Conservation (phyloP, 106 monocot species). For the Agapanthus africanus region DNA sequence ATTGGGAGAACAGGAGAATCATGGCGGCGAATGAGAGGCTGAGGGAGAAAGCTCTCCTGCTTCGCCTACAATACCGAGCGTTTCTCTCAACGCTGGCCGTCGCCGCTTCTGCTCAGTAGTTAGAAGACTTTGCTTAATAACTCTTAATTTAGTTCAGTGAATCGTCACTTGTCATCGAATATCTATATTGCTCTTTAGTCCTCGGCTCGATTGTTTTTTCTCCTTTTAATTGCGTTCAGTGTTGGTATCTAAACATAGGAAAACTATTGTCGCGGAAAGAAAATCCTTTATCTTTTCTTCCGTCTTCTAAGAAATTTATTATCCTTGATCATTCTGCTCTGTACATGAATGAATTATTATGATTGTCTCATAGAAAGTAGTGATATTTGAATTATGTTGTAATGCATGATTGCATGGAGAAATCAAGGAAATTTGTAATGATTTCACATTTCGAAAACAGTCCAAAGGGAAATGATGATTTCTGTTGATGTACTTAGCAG, state of each 20-base stretch:
- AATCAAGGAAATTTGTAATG: neutral
- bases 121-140: no score
- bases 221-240: neutral
- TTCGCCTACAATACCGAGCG: slow-evolving; percentile 83
- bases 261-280: no score
- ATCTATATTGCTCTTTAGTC: no score
- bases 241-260: no score
- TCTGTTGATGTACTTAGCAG: no score
- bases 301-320: no score
- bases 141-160: no score
- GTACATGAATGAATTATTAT: neutral
- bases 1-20: slow-evolving; percentile 73
- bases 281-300: no score
- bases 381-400: neutral
- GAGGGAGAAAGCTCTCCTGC: slow-evolving; percentile 60
- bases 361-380: neutral
- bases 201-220: neutral
- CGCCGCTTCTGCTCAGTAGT: no score
- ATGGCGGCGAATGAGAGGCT: slow-evolving; percentile 89
- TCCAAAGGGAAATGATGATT: neutral
- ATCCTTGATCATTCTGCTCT: neutral
- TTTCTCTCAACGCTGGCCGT: no score
- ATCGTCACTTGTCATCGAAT: no score
- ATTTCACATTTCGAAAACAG: neutral
- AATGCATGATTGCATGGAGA: neutral